Conservation (phyloP, 306 rosid species). For the Vicia sativa region DNA sequence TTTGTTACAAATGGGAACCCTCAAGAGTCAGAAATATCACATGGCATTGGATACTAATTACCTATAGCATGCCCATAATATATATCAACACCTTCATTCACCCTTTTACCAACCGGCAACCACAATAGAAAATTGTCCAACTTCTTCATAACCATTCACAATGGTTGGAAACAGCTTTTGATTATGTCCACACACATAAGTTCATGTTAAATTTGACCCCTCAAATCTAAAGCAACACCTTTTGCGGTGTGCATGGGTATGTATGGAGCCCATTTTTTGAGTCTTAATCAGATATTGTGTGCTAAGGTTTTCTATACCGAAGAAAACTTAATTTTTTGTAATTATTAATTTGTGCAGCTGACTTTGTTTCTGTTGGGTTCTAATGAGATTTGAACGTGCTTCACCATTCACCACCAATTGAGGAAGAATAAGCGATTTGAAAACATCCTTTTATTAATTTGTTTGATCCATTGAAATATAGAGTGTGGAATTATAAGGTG, state of each 20-base stretch:
- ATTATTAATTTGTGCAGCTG: neutral
- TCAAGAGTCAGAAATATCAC: conserved; percentile 37
- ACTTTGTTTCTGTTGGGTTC: neutral
- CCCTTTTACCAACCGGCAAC: conserved; percentile 44
- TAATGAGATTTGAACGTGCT: neutral
- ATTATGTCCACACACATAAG: conserved; percentile 35
- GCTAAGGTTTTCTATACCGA: neutral
- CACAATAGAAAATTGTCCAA: conserved; percentile 33
- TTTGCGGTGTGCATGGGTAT: conserved; percentile 6
- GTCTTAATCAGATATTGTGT: conserved; percentile 4
- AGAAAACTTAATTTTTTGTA: neutral
- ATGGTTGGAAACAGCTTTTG: conserved; percentile 29
- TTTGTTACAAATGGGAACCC: neutral
- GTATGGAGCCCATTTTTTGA: conserved; percentile 31
- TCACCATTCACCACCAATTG: neutral
- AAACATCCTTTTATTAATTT: neutral
- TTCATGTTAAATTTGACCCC: conserved; percentile 19
- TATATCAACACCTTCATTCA: conserved; percentile 1
- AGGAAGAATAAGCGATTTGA: neutral
- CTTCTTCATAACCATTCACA: conserved; percentile 28
- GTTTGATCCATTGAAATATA: too few species aligned
- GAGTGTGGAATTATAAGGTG: too few species aligned
- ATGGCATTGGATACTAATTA: conserved; percentile 38
- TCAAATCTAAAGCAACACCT: conserved; percentile 10
- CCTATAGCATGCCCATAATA: neutral